Evolutionary conservation across 2,329 filamentous ascomycete species (phyloP).

Genomic region (Teratosphaeria zuluensis): DNA sequence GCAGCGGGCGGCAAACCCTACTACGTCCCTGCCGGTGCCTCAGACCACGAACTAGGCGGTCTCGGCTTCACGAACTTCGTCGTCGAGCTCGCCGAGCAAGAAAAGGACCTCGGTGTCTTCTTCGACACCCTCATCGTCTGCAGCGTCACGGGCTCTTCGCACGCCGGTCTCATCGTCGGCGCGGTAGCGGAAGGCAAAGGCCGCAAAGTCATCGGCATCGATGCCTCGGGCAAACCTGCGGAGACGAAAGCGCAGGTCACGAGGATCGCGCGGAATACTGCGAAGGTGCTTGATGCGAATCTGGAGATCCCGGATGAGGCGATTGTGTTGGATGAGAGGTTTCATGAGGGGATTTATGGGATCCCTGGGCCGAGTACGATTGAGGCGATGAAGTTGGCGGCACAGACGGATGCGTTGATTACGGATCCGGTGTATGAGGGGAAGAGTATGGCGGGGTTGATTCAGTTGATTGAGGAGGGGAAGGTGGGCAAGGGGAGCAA

Average conservation of each 20-base stretch:
- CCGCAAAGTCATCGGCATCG: slow-evolving; percentile 56
- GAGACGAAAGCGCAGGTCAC: slow-evolving; percentile 58
- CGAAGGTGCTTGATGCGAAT: slow-evolving; percentile 50
- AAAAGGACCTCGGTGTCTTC: slow-evolving; percentile 50
- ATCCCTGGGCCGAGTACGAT: slow-evolving; percentile 56
- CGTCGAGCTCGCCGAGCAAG: slow-evolving; percentile 57
- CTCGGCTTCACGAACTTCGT: slow-evolving; percentile 63
- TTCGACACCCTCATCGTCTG: slow-evolving; percentile 54
- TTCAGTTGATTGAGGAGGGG: slow-evolving; percentile 55
- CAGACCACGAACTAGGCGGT: slow-evolving; percentile 60
- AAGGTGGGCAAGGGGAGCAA: slow-evolving; percentile 52
- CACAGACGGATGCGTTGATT: slow-evolving; percentile 60
- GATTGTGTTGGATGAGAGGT: slow-evolving; percentile 53
- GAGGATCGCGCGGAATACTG: slow-evolving; percentile 56
- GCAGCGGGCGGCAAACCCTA: slow-evolving; percentile 52
- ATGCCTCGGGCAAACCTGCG: slow-evolving; percentile 51
- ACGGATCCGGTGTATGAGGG: slow-evolving; percentile 70
- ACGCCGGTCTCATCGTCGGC: slow-evolving; percentile 63
- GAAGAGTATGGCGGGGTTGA: slow-evolving; percentile 63
- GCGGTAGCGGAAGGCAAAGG: slow-evolving; percentile 46
- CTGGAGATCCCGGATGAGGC: slow-evolving; percentile 54
- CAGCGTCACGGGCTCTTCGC: slow-evolving; percentile 60
- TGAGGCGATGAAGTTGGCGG: slow-evolving; percentile 59
- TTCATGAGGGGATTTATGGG: slow-evolving; percentile 59
- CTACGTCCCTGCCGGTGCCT: slow-evolving; percentile 62